Conservation (phyloP, 2,329 filamentous ascomycete genomes). For the Aspergillus pseudoterreus region DNA sequence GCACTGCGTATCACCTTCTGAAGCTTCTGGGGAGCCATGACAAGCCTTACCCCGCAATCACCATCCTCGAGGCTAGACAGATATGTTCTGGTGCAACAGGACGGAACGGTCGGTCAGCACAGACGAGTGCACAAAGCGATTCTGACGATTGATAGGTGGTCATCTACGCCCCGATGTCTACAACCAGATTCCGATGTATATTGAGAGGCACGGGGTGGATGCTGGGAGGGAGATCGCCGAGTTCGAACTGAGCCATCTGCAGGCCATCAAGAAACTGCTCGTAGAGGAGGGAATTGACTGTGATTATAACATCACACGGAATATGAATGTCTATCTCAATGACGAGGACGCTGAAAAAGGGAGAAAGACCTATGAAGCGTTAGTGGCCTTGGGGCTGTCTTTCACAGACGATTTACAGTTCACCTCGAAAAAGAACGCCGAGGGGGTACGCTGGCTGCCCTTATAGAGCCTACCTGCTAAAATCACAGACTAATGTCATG, state of each 20-base stretch:
- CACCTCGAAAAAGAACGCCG: slow-evolving; percentile 23
- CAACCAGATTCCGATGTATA: slow-evolving; percentile 35
- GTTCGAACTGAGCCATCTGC: slow-evolving; percentile 42
- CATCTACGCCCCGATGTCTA: slow-evolving; percentile 45
- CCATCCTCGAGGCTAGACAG: slow-evolving; percentile 40
- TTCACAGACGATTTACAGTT: slow-evolving; percentile 31
- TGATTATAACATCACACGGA: slow-evolving; percentile 41
- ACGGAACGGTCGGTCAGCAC: slow-evolving; percentile 34
- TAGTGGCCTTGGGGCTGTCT: slow-evolving; percentile 25
- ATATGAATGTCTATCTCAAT: slow-evolving; percentile 41
- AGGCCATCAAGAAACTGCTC: slow-evolving; percentile 39
- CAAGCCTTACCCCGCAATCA: slow-evolving; percentile 26
- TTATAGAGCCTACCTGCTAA: neutral
- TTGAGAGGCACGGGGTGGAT: slow-evolving; percentile 33
- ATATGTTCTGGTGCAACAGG: slow-evolving; percentile 45
- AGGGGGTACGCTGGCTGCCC: slow-evolving; percentile 21
- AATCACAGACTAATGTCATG: neutral
- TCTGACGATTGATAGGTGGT: slow-evolving; percentile 22
- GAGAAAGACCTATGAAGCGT: slow-evolving; percentile 24
- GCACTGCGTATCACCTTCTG: slow-evolving; percentile 43
- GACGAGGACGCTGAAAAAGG: slow-evolving; percentile 28
- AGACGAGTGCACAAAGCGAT: neutral
- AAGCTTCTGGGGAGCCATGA: slow-evolving; percentile 16
- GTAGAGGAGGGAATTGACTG: slow-evolving; percentile 44
- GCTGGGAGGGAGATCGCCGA: slow-evolving; percentile 38